Conservation (phyloP, 495 filamentous ascomycete genomes). For the Friedmanniomyces simplex region DNA sequence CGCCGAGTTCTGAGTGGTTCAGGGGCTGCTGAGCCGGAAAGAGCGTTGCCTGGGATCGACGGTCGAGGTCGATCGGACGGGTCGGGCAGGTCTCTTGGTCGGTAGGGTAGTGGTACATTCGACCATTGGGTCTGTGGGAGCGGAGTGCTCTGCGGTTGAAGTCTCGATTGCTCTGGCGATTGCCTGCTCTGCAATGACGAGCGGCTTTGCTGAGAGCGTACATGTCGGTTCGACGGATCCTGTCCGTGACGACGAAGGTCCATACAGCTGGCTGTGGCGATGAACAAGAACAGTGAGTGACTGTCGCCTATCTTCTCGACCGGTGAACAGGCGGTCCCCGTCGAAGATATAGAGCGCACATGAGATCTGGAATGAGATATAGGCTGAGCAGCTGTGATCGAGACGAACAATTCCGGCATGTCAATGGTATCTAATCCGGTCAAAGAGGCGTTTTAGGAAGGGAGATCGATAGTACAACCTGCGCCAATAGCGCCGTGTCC, state of each 20-base stretch:
- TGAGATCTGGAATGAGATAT: background rate
- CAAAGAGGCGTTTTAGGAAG: background rate
- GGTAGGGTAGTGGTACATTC: conserved; percentile 9
- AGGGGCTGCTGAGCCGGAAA: background rate
- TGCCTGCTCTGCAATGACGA: background rate
- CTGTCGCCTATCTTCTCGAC: background rate
- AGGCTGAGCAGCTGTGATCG: background rate
- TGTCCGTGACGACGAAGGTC: background rate
- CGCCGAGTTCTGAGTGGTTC: background rate
- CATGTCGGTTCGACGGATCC: background rate
- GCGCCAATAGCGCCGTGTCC: background rate
- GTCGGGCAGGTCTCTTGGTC: conserved; percentile 6
- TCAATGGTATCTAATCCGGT: background rate
- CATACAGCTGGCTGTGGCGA: conserved; percentile 1
- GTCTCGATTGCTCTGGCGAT: background rate
- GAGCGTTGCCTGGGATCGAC: background rate
- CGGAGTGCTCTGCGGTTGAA: conserved; percentile 8
- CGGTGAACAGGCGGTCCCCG: background rate
- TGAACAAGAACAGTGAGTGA: conserved; percentile 1
- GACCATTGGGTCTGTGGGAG: conserved; percentile 17
- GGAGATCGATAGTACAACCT: background rate
- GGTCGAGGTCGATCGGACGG: background rate
- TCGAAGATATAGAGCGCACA: background rate
- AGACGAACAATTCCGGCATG: background rate
- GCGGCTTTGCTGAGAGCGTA: background rate